These are phyloP conservation scores for Exophiala oligosperma DNA, from an alignment of 2,329 filamentous ascomycete genomes.

Conservation along the genomic window DNA sequence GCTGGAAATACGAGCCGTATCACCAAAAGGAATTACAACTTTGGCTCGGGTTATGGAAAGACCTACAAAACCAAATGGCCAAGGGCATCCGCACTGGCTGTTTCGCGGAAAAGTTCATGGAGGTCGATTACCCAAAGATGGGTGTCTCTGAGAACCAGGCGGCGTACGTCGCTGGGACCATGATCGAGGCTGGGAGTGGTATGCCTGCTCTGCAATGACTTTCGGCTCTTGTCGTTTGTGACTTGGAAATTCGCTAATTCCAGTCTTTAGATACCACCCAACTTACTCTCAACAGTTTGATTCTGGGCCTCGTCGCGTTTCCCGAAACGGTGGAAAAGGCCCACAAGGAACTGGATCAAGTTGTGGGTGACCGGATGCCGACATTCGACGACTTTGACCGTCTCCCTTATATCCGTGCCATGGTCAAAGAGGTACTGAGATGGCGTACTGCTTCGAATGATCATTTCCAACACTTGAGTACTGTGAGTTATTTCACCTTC, in stretches of 20 bases:
- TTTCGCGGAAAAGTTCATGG: conserved; percentile 13
- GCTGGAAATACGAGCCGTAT: conserved; percentile 2
- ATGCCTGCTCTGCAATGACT: background rate
- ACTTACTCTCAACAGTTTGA: conserved; percentile 34
- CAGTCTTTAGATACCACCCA: conserved; percentile 33
- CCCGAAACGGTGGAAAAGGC: conserved; percentile 47
- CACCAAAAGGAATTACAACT: background rate
- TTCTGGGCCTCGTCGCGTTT: conserved; percentile 52
- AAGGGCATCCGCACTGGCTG: conserved; percentile 1
- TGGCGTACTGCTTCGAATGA: conserved; percentile 30
- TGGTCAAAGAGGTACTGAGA: conserved; percentile 34
- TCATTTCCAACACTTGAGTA: conserved; percentile 29
- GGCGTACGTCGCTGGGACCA: conserved; percentile 36
- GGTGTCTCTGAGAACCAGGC: conserved; percentile 38
- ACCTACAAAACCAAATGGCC: background rate
- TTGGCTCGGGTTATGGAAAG: background rate
- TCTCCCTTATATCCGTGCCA: conserved; percentile 33
- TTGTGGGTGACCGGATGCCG: conserved; percentile 47
- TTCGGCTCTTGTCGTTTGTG: conserved; percentile 3
- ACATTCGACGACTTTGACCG: conserved; percentile 27
- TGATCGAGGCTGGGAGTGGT: conserved; percentile 16
- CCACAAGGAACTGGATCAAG: conserved; percentile 50
- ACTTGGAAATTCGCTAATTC: conserved; percentile 26
- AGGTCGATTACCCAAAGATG: conserved; percentile 28
- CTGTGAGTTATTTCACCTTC: background rate